phyloP scores from a whole-genome alignment of 441 rosid genomes.

The Euphorbia schlechtendalii region DNA sequence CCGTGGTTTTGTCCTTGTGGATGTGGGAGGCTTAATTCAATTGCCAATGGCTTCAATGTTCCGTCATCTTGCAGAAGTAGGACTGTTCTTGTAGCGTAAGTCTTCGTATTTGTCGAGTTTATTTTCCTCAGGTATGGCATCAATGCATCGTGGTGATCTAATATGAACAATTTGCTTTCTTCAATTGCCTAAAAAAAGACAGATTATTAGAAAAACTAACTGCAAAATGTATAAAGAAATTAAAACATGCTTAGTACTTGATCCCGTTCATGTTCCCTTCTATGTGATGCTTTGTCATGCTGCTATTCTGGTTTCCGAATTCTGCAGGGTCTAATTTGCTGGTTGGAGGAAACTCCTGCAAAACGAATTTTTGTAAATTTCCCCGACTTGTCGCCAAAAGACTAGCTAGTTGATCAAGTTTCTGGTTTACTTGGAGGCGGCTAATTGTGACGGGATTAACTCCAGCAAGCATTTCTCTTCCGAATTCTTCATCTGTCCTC shows the following conservation, averaged over 20 bases:
- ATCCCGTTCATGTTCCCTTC: constrained; percentile 52
- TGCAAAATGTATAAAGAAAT: no score
- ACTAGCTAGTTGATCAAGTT: no score
- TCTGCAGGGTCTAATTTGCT: constrained; percentile 47
- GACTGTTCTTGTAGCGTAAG: constrained; percentile 40
- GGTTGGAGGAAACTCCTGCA: constrained; percentile 70
- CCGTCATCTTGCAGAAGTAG: constrained; percentile 61
- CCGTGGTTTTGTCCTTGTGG: constrained; percentile 60
- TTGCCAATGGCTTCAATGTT: constrained; percentile 69
- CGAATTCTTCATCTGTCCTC: constrained; percentile 77
- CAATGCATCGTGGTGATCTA: constrained; percentile 70
- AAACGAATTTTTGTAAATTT: no score
- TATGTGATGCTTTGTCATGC: constrained; percentile 45
- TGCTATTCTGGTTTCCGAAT: constrained; percentile 64
- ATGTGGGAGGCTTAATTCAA: constrained; percentile 86
- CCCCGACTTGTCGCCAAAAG: no score
- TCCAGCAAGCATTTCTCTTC: constrained; percentile 77
- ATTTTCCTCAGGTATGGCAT: constrained; percentile 56
- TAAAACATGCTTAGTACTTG: constrained; percentile 42
- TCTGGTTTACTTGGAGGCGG: no score
- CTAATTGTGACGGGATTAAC: constrained; percentile 57
- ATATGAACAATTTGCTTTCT: constrained; percentile 51
- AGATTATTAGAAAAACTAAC: no score
- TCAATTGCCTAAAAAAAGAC: constrained; percentile 34
- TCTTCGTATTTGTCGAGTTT: constrained; percentile 52